Evolutionary conservation across 1,139 yeast genomes (phyloP).

Genomic region (Diutina neorugosa): DNA sequence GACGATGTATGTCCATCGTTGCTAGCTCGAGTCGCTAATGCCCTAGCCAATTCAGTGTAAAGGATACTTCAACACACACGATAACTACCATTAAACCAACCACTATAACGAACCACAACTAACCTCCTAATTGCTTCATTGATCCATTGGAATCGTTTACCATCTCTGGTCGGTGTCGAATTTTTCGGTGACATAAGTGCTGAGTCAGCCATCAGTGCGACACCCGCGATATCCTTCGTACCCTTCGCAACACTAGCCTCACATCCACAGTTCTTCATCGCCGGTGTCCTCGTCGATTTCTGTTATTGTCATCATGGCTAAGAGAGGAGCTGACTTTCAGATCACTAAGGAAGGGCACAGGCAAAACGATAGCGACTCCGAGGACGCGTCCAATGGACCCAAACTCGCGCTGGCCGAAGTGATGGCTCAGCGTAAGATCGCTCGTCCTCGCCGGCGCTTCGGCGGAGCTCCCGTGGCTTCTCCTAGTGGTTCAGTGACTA

Average conservation of each 20-base stretch:
- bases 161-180: too few relatives aligned
- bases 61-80: too few relatives aligned
- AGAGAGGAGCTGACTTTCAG: slow-evolving; percentile 54
- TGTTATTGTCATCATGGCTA: slow-evolving; percentile 30
- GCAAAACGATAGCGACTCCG: slow-evolving; percentile 12
- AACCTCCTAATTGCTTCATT: too few relatives aligned
- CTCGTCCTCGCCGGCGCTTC: slow-evolving; percentile 37
- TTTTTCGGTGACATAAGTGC: not conserved
- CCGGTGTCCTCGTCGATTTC: slow-evolving; percentile 8
- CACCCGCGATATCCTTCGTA: not conserved
- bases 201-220: not conserved
- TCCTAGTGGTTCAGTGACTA: not conserved
- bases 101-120: too few relatives aligned
- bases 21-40: too few relatives aligned
- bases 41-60: too few relatives aligned
- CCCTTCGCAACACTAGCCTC: not conserved
- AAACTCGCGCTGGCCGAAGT: slow-evolving; percentile 46
- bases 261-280: not conserved
- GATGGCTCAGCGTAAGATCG: slow-evolving; percentile 56
- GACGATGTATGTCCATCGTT: too few relatives aligned
- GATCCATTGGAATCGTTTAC: too few relatives aligned
- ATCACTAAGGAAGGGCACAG: slow-evolving; percentile 33
- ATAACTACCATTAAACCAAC: too few relatives aligned
- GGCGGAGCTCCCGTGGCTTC: not conserved
- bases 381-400: slow-evolving; percentile 26